Base-by-base conservation (phyloP, 169 alveolate species). In the Theileria orientalis region DNA sequence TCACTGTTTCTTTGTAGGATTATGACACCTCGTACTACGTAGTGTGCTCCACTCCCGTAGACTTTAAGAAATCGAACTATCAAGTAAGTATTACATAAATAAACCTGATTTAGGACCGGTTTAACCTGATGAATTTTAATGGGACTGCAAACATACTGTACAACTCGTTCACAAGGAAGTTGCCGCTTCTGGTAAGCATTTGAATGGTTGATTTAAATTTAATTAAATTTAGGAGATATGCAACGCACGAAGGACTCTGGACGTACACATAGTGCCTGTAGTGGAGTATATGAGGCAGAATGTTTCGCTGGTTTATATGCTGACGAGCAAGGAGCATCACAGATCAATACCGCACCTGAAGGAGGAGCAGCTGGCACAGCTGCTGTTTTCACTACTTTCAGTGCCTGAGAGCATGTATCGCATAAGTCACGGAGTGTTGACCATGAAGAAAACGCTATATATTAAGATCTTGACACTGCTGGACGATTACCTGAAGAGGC, bases 211-310 rank as follows among this genome's bases (percentile, higher is more conserved):
- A 3, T 32, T 42, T 8, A 41, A 25, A 3, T 51, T 47, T 30
- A 56, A 42, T 47, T 67, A 74, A 2, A 1, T 59, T 23, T 27
- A 62, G 69, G 83, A 71, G n/a, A 51, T 79, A 7, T 79, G 87
- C 33, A 72, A 68, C 13, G 21, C 57, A 21, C 76, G 69, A 27
- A 61, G 83, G n/a, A 78, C 32, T 27, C 14, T 19, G 33, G 40
- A 70, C 21, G 27, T n/a, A 21, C 54, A 19, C 27, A 35, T 63
- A 25, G 59, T 70, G 7, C 76, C 49, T 23, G 16, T 78, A 19
- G 32, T n/a, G 21, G 52, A 30, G 19, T 73, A 77, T 14, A 14
- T 56, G 23, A 19, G 23, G 19, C 29, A 77, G 30, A 54, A 52
- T 69, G 9, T 23, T 27, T 56, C 57, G 35, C 83, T 75, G 30